A percentile compares a stretch with the other conserved stretches of the same genome.
These are phyloP conservation scores for Fraxinus angustifolia DNA, from an alignment of 305 asterid genomes.

Conservation along the genomic window DNA sequence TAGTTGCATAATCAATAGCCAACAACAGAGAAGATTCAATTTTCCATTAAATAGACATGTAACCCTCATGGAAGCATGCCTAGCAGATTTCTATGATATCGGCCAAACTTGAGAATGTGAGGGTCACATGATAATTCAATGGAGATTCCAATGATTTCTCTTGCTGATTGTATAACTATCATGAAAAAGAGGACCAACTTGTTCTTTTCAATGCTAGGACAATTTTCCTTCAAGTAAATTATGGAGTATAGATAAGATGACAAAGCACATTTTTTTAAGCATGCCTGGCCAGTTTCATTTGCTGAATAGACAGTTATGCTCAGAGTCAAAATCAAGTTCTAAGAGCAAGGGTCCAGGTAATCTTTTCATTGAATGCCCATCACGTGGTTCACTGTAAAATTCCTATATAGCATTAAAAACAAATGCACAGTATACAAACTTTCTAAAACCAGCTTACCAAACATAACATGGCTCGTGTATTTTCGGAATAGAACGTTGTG, in stretches of 20 bases:
- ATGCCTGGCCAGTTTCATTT: background rate
- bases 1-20: background rate
- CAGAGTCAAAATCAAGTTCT: conserved; percentile 17
- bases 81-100: background rate
- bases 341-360: background rate
- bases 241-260: background rate
- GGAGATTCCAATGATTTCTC: background rate
- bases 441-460: conserved; percentile 59
- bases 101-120: background rate
- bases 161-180: background rate
- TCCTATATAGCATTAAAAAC: background rate
- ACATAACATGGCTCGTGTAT: conserved; percentile 91
- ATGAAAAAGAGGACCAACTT: background rate
- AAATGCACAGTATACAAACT: conserved; percentile 1
- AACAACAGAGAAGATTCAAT: background rate
- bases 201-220: background rate
- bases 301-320: background rate
- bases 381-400: background rate
- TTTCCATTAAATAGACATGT: background rate
- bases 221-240: background rate
- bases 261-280: background rate
- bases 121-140: background rate
- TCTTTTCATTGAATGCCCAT: background rate
- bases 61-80: background rate
- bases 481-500: conserved; percentile 91